phyloP scores from a whole-genome alignment of 1,284 basidiomycete genomes.

The Marasmius oreades region DNA sequence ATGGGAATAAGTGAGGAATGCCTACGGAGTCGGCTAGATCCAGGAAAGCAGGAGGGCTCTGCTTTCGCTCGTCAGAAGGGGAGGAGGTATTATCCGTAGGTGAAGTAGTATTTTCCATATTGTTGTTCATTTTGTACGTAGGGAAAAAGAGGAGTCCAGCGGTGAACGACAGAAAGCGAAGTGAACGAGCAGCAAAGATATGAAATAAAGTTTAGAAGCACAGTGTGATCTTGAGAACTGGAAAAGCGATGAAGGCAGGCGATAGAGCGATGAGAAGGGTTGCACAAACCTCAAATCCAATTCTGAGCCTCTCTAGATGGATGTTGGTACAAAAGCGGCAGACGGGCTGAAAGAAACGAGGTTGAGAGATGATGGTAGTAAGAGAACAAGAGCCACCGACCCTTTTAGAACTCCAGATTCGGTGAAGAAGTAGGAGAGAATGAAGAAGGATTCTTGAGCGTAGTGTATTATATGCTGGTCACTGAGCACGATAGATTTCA shows the following conservation, averaged over 20 bases:
- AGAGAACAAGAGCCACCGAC: constrained; percentile 28
- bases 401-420: constrained; percentile 44
- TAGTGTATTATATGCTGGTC: constrained; percentile 39
- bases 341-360: constrained; percentile 30
- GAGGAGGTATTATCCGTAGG: constrained; percentile 65
- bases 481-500: constrained; percentile 31
- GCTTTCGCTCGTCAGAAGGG: constrained; percentile 63
- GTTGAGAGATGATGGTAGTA: constrained; percentile 20
- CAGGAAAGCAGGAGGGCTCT: constrained; percentile 83
- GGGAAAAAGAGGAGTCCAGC: constrained; percentile 43
- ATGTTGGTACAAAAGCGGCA: constrained; percentile 70
- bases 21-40: constrained; percentile 87
- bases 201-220: constrained; percentile 54
- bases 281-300: constrained; percentile 59
- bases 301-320: constrained; percentile 68
- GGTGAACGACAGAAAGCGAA: constrained; percentile 57
- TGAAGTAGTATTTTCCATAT: constrained; percentile 63
- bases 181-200: constrained; percentile 49
- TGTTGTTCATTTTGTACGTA: constrained; percentile 61
- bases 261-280: constrained; percentile 16
- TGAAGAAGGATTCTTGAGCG: constrained; percentile 26
- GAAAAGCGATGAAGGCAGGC: constrained; percentile 13
- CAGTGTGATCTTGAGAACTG: constrained; percentile 49
- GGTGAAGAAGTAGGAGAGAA: constrained; percentile 39
- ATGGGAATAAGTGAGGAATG: constrained; percentile 22